phyloP scores from a whole-genome alignment of 179 eudicot genomes.

The Silene vulgaris region DNA sequence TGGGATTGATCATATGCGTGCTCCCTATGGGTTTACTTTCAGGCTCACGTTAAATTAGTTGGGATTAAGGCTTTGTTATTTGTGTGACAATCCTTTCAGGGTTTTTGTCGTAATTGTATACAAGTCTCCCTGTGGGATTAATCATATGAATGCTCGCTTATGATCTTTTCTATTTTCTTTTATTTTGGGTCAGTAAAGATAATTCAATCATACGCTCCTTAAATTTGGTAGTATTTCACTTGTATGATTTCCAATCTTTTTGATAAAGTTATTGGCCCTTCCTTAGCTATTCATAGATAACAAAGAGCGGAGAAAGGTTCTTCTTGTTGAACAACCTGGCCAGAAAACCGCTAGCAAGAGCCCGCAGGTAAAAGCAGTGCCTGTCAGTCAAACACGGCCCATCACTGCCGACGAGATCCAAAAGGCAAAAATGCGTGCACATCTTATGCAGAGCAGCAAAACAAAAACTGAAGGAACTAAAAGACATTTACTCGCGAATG shows the following conservation, averaged over 20 bases:
- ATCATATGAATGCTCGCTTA: not conserved
- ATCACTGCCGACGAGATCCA: conserved; percentile 96
- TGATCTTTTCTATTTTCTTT: not conserved
- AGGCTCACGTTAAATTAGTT: not conserved
- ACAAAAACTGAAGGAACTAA: conserved; percentile 41
- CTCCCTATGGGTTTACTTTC: not conserved
- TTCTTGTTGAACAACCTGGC: conserved; percentile 85
- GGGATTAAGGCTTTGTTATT: conserved; percentile 5
- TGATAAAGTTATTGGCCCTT: conserved; percentile 2
- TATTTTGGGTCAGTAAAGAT: not conserved
- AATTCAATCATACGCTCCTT: not conserved
- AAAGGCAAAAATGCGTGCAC: conserved; percentile 91
- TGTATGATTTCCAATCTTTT: not conserved
- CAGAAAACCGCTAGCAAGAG: conserved; percentile 58
- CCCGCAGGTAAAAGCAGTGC: conserved; percentile 42
- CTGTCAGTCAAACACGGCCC: conserved; percentile 70
- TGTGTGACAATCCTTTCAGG: not conserved
- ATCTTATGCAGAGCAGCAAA: conserved; percentile 57
- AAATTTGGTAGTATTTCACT: not conserved
- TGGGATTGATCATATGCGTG: not conserved
- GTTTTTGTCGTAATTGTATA: not conserved
- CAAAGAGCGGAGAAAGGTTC: conserved; percentile 85
- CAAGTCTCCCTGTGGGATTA: not conserved
- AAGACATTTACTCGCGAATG: conserved; percentile 38
- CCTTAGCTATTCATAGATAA: conserved; percentile 62